These are phyloP conservation scores for Purshia tridentata DNA, from an alignment of 306 rosid genomes.

Conservation along the genomic window DNA sequence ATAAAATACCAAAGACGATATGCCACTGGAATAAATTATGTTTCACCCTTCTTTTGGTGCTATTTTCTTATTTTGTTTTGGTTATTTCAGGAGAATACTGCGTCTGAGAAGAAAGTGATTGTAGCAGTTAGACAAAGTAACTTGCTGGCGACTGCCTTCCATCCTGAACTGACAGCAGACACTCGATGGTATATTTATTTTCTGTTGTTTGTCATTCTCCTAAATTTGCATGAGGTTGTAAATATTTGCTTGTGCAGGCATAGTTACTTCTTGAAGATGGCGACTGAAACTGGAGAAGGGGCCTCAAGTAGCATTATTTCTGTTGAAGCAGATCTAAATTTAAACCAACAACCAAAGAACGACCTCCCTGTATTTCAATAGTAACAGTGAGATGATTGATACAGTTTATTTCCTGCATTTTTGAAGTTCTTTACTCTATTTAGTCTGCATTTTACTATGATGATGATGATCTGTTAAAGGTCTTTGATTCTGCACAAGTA, in stretches of 20 bases:
- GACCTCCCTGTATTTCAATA: constrained; percentile 81
- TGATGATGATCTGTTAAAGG: not conserved
- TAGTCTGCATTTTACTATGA: not conserved
- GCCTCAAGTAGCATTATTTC: constrained; percentile 51
- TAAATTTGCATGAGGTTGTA: constrained; percentile 26
- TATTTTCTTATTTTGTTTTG: constrained; percentile 24
- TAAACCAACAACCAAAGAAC: constrained; percentile 28
- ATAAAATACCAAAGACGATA: not conserved
- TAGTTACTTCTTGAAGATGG: constrained; percentile 88
- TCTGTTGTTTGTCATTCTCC: not conserved
- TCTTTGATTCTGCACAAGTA: not conserved
- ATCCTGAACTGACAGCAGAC: constrained; percentile 96
- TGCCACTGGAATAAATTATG: not conserved
- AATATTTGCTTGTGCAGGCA: constrained; percentile 66
- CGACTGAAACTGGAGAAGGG: constrained; percentile 46
- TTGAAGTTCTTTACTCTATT: not conserved
- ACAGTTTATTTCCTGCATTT: not conserved
- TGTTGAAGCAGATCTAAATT: constrained; percentile 30
- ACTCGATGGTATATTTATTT: constrained; percentile 66
- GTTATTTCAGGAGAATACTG: constrained; percentile 53
- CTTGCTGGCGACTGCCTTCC: constrained; percentile 87
- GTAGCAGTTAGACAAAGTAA: constrained; percentile 93
- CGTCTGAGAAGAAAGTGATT: constrained; percentile 57
- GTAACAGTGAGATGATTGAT: constrained; percentile 19
- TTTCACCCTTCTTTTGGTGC: constrained; percentile 11